phyloP scores from a whole-genome alignment of 2,329 filamentous ascomycete species.

The Bisporella sp. region DNA sequence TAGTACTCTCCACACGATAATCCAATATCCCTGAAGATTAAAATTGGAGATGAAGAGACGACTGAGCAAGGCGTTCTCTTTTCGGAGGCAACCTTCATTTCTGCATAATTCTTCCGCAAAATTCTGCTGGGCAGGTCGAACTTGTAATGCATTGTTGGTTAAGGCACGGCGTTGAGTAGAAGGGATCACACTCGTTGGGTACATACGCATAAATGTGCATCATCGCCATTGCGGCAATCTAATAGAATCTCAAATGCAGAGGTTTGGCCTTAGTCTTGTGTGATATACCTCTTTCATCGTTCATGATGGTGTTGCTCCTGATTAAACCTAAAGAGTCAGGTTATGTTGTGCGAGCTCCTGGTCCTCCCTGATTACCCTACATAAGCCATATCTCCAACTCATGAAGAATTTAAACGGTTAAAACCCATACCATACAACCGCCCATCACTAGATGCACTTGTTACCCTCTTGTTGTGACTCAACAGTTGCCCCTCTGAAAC shows the following conservation, averaged over 20 bases:
- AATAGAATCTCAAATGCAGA: not conserved
- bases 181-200: conserved; percentile 24
- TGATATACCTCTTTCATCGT: not conserved
- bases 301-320: not conserved
- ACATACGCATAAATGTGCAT: not conserved
- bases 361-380: too few species aligned
- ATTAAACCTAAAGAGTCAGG: not conserved
- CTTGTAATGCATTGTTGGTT: conserved; percentile 4
- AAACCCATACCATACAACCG: too few species aligned
- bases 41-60: conserved; percentile 72
- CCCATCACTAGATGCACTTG: too few species aligned
- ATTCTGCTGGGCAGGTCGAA: not conserved
- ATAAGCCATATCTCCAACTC: too few species aligned
- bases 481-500: too few species aligned
- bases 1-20: conserved; percentile 64
- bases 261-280: too few species aligned
- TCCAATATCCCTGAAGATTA: conserved; percentile 69
- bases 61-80: conserved; percentile 75
- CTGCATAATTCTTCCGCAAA: conserved; percentile 32
- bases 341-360: too few species aligned
- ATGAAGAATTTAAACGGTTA: too few species aligned
- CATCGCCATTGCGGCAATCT: not conserved
- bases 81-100: conserved; percentile 95
- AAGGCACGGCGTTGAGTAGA: conserved; percentile 19
- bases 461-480: too few species aligned